Conservation (phyloP, 2,329 filamentous ascomycete species). For the Claviceps fusiformis region DNA sequence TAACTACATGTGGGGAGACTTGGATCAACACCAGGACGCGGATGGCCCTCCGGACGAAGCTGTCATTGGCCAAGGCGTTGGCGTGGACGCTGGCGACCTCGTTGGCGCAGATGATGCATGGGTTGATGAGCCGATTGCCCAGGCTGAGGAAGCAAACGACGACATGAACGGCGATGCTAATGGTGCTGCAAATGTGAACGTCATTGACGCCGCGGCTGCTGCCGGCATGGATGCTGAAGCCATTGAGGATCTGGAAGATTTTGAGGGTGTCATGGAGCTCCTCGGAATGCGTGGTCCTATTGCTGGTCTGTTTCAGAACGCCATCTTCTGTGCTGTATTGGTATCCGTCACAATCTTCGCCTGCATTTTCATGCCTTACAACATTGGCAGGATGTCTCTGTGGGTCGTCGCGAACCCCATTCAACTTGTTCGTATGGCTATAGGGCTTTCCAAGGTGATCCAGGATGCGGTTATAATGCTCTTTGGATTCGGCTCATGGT, state of each 20-base stretch:
- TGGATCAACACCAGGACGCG: constrained; percentile 25
- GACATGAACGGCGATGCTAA: constrained; percentile 25
- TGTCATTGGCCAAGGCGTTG: constrained; percentile 20
- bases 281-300: constrained; percentile 93
- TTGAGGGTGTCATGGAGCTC: constrained; percentile 91
- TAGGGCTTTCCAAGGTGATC: constrained; percentile 61
- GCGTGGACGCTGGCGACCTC: constrained; percentile 37
- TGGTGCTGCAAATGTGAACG: constrained; percentile 22
- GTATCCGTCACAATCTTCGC: constrained; percentile 76
- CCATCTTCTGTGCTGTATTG: constrained; percentile 82
- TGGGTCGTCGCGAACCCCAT: constrained; percentile 69
- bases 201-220: constrained; percentile 29
- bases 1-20: constrained; percentile 49
- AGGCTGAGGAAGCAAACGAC: constrained; percentile 23
- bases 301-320: constrained; percentile 82
- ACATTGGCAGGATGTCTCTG: constrained; percentile 74
- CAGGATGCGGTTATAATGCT: constrained; percentile 62
- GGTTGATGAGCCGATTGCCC: constrained; percentile 11
- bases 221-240: constrained; percentile 61
- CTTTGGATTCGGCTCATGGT: constrained; percentile 39
- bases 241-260: constrained; percentile 78
- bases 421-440: constrained; percentile 58
- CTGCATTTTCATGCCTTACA: constrained; percentile 83
- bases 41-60: constrained; percentile 12
- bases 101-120: constrained; percentile 32